Percentiles rank a stretch among this genome's conserved stretches.
Evolutionary conservation across 176 grass and related monocot species (phyloP).

Genomic region (Oryza meridionalis): DNA sequence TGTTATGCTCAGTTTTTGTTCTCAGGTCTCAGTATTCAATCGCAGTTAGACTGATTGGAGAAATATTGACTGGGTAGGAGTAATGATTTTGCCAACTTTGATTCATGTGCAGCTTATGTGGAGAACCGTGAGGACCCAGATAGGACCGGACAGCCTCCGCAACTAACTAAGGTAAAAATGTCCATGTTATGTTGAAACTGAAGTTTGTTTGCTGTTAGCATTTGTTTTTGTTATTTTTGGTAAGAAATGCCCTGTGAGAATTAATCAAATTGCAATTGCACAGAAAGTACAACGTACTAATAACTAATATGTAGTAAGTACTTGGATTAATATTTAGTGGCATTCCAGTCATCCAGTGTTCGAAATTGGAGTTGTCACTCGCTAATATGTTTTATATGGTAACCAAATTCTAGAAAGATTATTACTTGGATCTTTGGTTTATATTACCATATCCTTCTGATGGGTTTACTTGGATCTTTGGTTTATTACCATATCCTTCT

Average conservation of each 20-base stretch:
- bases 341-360: background rate
- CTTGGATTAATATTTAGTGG: background rate
- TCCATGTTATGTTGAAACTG: conserved; percentile 3
- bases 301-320: no score
- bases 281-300: background rate
- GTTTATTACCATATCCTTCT: background rate
- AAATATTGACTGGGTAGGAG: conserved; percentile 18
- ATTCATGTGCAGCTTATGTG: conserved; percentile 67
- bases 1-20: conserved; percentile 23
- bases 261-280: background rate
- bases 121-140: conserved; percentile 81
- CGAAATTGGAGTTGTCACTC: background rate
- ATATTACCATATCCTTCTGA: background rate
- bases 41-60: background rate
- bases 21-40: conserved; percentile 4
- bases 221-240: conserved; percentile 2
- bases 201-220: background rate
- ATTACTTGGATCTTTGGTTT: background rate
- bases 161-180: conserved; percentile 73
- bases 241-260: background rate
- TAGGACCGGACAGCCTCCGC: conserved; percentile 55
- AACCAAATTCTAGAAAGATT: background rate
- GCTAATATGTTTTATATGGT: background rate
- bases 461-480: background rate
- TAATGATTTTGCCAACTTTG: conserved; percentile 21